phyloP scores from a whole-genome alignment of 352 stramenopile species.

The Phytophthora hibernalis region DNA sequence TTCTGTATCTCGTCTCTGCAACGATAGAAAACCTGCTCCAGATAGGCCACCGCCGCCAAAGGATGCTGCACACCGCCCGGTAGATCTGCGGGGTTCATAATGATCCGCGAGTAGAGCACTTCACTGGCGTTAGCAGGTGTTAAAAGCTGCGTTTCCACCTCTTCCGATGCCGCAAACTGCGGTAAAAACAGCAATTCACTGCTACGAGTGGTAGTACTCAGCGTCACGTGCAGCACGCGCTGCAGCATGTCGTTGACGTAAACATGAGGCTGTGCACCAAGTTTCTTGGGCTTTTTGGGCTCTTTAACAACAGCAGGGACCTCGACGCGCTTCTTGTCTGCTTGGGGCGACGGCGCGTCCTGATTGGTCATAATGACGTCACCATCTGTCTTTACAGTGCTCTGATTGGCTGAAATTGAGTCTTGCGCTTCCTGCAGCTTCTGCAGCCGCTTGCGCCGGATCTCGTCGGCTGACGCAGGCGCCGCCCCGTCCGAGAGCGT shows the following conservation, averaged over 20 bases:
- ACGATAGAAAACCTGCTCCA: conserved; percentile 81
- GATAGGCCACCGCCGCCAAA: conserved; percentile 67
- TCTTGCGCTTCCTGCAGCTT: conserved; percentile 60
- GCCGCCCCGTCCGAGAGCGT: conserved; percentile 27
- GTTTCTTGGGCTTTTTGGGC: conserved; percentile 47
- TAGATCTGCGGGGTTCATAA: conserved; percentile 61
- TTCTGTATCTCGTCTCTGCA: conserved; percentile 76
- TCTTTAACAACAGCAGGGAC: conserved; percentile 21
- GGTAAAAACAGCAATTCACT: conserved; percentile 49
- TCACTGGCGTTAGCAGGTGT: conserved; percentile 61
- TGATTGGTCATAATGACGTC: conserved; percentile 38
- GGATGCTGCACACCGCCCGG: conserved; percentile 60
- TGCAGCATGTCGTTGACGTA: conserved; percentile 85
- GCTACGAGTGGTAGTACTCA: conserved; percentile 37
- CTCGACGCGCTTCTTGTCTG: conserved; percentile 33
- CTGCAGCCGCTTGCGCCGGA: conserved; percentile 69
- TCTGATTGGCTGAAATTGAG: conserved; percentile 38
- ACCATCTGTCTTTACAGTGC: conserved; percentile 3
- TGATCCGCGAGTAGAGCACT: conserved; percentile 75
- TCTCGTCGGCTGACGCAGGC: conserved; percentile 52
- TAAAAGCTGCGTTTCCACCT: conserved; percentile 36
- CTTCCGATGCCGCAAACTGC: conserved; percentile 37
- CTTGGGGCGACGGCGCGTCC: not conserved
- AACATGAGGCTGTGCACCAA: conserved; percentile 43
- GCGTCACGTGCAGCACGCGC: conserved; percentile 70